Conservation (phyloP, 1,139 yeast species). For the Pichia sp. region DNA sequence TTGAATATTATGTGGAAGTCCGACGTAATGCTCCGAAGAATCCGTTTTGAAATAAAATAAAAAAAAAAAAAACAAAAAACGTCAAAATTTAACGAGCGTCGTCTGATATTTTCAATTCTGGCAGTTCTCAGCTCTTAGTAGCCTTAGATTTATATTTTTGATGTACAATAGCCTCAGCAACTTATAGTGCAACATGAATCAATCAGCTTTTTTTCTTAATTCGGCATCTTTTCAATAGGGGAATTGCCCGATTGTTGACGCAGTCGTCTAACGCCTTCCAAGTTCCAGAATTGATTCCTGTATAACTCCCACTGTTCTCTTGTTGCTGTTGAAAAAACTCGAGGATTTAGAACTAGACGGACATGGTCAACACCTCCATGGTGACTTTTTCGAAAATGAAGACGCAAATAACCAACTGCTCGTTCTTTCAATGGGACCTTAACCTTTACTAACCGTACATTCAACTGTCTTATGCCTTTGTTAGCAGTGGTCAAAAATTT, state of each 20-base stretch:
- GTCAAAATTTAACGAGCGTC: too few relatives aligned
- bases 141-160: too few relatives aligned
- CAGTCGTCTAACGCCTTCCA: slow-evolving; percentile 71
- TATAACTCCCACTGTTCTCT: slow-evolving; percentile 95
- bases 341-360: slow-evolving; percentile 70
- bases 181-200: background rate
- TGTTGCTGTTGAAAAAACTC: slow-evolving; percentile 74
- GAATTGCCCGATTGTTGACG: slow-evolving; percentile 1
- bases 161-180: too few relatives aligned
- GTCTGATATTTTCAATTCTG: too few relatives aligned
- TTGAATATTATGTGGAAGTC: too few relatives aligned
- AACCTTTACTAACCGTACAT: slow-evolving; percentile 69
- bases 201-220: background rate
- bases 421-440: slow-evolving; percentile 51
- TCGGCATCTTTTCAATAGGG: background rate
- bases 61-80: too few relatives aligned
- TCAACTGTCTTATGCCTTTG: slow-evolving; percentile 79
- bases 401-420: slow-evolving; percentile 23
- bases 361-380: slow-evolving; percentile 47
- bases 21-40: too few relatives aligned
- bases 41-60: too few relatives aligned
- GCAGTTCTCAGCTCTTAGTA: too few relatives aligned
- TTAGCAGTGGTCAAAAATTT: slow-evolving; percentile 73
- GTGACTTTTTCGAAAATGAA: slow-evolving; percentile 6
- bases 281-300: slow-evolving; percentile 87